These are phyloP conservation scores for Sistotremastrum suecicum DNA, from an alignment of 768 basidiomycete species.

Conservation along the genomic window DNA sequence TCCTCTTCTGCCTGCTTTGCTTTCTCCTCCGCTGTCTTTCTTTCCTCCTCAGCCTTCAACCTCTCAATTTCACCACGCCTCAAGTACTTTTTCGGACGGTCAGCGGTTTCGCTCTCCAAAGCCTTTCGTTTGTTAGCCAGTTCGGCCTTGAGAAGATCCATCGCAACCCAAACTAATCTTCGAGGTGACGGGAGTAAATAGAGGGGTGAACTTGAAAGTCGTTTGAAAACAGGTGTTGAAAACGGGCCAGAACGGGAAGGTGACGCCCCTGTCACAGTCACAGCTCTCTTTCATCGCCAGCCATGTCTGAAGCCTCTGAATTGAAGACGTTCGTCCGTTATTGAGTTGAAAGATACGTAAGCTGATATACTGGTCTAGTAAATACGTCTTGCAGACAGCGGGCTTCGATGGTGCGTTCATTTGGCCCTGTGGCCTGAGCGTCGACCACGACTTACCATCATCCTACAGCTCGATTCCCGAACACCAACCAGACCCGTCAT, in stretches of 20 bases:
- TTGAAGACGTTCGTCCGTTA: slow-evolving; percentile 33
- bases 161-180: slow-evolving; percentile 16
- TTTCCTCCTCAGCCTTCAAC: slow-evolving; percentile 33
- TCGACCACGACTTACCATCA: slow-evolving; percentile 1
- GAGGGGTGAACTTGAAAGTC: slow-evolving; percentile 1
- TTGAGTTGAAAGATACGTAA: neutral
- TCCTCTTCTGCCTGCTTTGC: slow-evolving; percentile 12
- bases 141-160: slow-evolving; percentile 88
- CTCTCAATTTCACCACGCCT: slow-evolving; percentile 81
- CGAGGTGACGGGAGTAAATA: neutral
- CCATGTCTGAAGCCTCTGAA: slow-evolving; percentile 13
- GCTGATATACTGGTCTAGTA: slow-evolving; percentile 27
- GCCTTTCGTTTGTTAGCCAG: slow-evolving; percentile 80
- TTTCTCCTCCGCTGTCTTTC: slow-evolving; percentile 20
- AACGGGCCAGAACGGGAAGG: slow-evolving; percentile 19
- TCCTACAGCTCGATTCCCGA: slow-evolving; percentile 68
- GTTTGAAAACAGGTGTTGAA: slow-evolving; percentile 12
- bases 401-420: slow-evolving; percentile 68
- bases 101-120: slow-evolving; percentile 31
- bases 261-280: slow-evolving; percentile 26
- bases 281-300: neutral
- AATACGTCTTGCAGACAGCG: slow-evolving; percentile 86
- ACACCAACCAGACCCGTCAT: slow-evolving; percentile 90
- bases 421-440: neutral
- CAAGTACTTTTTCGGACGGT: slow-evolving; percentile 76